Evolutionary conservation across 768 basidiomycete genomes (phyloP), one percentile per base, ranked within the genome.

Genomic region (Pholiota molesta): DNA sequence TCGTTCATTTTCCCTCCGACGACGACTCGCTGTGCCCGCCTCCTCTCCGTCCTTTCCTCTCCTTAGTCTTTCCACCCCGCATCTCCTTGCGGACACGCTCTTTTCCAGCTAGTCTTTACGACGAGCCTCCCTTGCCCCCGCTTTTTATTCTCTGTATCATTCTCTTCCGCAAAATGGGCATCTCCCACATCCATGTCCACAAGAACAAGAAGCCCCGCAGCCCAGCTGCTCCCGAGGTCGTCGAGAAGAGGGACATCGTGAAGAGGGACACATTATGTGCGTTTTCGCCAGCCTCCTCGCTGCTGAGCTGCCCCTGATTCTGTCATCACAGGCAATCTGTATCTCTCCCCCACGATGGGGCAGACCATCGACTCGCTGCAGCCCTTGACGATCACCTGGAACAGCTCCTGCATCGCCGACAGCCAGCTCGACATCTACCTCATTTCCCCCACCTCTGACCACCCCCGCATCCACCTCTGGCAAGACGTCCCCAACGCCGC

Each of bases 341-440:
- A 90, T 77, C 79, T 72, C 39, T 71, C 78, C 7, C 91, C 91
- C 0, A 73, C 79, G 2, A 75, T 78, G 19, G 81, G 81, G 9
- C 72, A 78, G 44, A 72, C 74, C 11, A 62, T 91, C 53, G 75
- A 85, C 64, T 77, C 81, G 0, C 73, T 79, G 10, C 61, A 79
- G 11, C 78, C 86, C 1, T 67, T 93, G 64, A 76, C 79, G 54
- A 81, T 93, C 63, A 66, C 80, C 49, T 93, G 92, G 92, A 81
- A 91, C 69, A 73, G 62, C 44, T 75, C 84, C 37, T 91, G 90
- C 73, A 68, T 90, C 33, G 26, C 70, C 31, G 75, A 83, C 26
- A 61, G 68, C 1, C 76, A 78, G 39, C 78, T 89, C 70, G 90
- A 92, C 74, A 88, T 94, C 69, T 86, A 87, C 65, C 83, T 93